Conservation (phyloP, 768 basidiomycete genomes). For the Tylopilus plumbeoviolaceoides region DNA sequence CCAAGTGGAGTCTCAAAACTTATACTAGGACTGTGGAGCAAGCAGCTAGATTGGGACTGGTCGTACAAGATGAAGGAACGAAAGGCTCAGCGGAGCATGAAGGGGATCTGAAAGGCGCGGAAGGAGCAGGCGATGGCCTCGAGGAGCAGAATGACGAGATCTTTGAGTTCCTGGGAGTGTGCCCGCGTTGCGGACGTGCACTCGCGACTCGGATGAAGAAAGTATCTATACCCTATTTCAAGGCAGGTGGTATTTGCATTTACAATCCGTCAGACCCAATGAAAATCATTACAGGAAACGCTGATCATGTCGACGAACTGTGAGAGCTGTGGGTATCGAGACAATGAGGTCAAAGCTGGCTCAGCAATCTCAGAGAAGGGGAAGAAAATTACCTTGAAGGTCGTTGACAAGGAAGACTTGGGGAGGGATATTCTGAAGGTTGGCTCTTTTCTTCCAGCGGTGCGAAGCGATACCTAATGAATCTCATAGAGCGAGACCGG, state of each 20-base stretch:
- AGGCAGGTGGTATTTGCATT: slow-evolving; percentile 43
- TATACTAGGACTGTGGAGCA: slow-evolving; percentile 80
- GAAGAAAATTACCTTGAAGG: slow-evolving; percentile 76
- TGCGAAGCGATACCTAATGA: slow-evolving; percentile 22
- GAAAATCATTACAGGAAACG: slow-evolving; percentile 59
- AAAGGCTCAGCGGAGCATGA: neutral
- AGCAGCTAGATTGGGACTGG: slow-evolving; percentile 74
- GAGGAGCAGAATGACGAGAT: slow-evolving; percentile 76
- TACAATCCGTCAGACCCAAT: neutral
- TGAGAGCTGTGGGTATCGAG: slow-evolving; percentile 90
- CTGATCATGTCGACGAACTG: slow-evolving; percentile 99
- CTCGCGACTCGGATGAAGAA: slow-evolving; percentile 93
- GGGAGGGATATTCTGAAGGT: slow-evolving; percentile 94
- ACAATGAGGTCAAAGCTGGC: slow-evolving; percentile 97
- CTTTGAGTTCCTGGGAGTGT: slow-evolving; percentile 80
- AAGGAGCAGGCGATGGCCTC: slow-evolving; percentile 12
- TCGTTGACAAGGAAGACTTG: slow-evolving; percentile 89
- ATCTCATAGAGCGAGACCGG: slow-evolving; percentile 82
- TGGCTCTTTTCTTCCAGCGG: slow-evolving; percentile 29
- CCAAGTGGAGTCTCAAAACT: slow-evolving; percentile 86
- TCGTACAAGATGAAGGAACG: slow-evolving; percentile 43
- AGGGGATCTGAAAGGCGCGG: slow-evolving; percentile 7
- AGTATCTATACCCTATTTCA: slow-evolving; percentile 95
- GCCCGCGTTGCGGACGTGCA: slow-evolving; percentile 82
- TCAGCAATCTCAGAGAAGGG: slow-evolving; percentile 84